phyloP scores from a whole-genome alignment of 331 rosid species.

The Malus hybrid region DNA sequence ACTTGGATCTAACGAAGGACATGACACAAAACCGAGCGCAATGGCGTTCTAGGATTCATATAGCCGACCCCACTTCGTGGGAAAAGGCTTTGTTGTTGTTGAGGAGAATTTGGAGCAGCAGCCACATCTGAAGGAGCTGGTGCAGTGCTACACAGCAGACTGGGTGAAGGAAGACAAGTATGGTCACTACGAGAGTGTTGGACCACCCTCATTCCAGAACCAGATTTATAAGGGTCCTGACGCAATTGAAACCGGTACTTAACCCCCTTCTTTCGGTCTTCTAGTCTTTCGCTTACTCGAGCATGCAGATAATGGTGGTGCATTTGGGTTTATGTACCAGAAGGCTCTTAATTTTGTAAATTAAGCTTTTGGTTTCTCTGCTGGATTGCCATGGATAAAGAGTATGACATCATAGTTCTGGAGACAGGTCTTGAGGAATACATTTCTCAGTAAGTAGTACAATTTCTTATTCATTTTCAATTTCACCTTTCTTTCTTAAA shows the following conservation, averaged over 20 bases:
- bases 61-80: no score
- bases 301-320: not conserved
- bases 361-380: no score
- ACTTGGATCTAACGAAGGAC: no score
- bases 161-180: slow-evolving; percentile 96
- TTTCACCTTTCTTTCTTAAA: no score
- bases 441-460: no score
- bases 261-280: not conserved
- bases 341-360: not conserved
- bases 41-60: no score
- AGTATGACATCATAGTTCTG: no score
- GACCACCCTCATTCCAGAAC: slow-evolving; percentile 55
- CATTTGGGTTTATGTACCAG: not conserved
- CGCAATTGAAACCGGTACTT: slow-evolving; percentile 84
- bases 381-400: no score
- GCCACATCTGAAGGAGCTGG: slow-evolving; percentile 92
- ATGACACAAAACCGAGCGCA: no score
- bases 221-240: slow-evolving; percentile 97
- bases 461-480: no score
- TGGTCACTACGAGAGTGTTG: slow-evolving; percentile 76
- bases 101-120: slow-evolving; percentile 93
- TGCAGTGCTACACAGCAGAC: slow-evolving; percentile 90
- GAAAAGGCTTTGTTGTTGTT: no score
- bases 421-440: no score
- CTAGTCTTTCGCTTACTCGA: not conserved